Conservation (phyloP, 768 basidiomycete species). For the Trametes cinnabarina region DNA sequence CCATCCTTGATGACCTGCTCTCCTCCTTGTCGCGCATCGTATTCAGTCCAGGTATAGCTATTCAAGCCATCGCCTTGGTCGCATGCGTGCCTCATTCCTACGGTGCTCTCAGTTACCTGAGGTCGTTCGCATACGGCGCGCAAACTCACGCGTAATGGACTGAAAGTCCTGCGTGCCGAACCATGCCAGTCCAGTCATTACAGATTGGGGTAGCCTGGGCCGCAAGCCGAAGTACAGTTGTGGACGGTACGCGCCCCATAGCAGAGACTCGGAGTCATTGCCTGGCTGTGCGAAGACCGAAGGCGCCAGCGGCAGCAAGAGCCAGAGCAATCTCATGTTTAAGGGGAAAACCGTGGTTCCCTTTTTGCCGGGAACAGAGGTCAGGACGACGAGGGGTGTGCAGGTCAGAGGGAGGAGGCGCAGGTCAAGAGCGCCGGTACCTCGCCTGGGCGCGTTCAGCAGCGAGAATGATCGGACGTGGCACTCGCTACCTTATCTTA, state of each 20-base stretch:
- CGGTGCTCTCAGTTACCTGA: not conserved
- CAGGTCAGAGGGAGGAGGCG: too few species aligned
- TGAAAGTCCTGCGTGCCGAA: slow-evolving; percentile 85
- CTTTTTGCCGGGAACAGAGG: too few species aligned
- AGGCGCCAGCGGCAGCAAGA: slow-evolving; percentile 44
- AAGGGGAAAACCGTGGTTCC: too few species aligned
- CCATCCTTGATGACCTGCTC: slow-evolving; percentile 81
- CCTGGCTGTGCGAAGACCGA: slow-evolving; percentile 34
- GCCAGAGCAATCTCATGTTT: slow-evolving; percentile 46
- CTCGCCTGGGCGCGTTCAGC: too few species aligned
- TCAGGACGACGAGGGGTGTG: too few species aligned
- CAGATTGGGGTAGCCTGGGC: slow-evolving; percentile 81
- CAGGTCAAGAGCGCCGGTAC: too few species aligned
- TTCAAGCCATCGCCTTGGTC: slow-evolving; percentile 83
- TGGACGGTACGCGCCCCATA: slow-evolving; percentile 89
- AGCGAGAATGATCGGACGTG: slow-evolving; percentile 19
- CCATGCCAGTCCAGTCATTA: slow-evolving; percentile 94
- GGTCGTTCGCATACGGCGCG: not conserved
- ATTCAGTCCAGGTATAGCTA: slow-evolving; percentile 84
- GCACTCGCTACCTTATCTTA: slow-evolving; percentile 8
- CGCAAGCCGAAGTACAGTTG: slow-evolving; percentile 94
- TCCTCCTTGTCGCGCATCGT: slow-evolving; percentile 83
- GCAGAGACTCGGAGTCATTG: slow-evolving; percentile 52
- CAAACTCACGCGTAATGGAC: slow-evolving; percentile 59
- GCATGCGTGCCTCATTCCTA: slow-evolving; percentile 82